These are phyloP conservation scores for Aspergillus awamori DNA, from an alignment of 2,329 filamentous ascomycete species.

Conservation along the genomic window DNA sequence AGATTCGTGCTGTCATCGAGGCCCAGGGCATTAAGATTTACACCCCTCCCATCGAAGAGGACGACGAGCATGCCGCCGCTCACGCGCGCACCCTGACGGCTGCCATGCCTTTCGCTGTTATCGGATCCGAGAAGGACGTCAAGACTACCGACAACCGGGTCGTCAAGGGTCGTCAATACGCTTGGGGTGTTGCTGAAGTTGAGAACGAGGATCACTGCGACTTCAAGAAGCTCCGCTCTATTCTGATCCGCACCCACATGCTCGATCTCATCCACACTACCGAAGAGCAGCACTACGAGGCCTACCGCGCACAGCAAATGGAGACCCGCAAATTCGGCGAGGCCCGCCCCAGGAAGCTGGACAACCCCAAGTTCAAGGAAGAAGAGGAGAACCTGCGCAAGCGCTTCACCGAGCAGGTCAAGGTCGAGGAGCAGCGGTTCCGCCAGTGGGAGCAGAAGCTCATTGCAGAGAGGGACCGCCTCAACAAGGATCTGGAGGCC, in stretches of 20 bases:
- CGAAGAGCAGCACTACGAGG: constrained; percentile 98
- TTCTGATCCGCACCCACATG: constrained; percentile 99
- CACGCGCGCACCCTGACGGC: constrained; percentile 93
- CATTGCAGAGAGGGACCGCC: constrained; percentile 94
- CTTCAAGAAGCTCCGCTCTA: constrained; percentile 99
- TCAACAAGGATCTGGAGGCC: constrained; percentile 99
- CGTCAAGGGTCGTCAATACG: constrained; percentile 98
- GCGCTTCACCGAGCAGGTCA: constrained; percentile 99
- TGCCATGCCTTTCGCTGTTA: constrained; percentile 98
- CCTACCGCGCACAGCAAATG: constrained; percentile 99
- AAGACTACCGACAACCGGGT: constrained; percentile 95
- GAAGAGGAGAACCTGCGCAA: constrained; percentile 98
- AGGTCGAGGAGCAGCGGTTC: constrained; percentile 99
- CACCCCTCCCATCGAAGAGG: constrained; percentile 95
- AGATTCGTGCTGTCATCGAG: constrained; percentile 95
- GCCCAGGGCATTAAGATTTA: constrained; percentile 99
- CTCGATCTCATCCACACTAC: constrained; percentile 99
- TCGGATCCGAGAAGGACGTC: constrained; percentile 98
- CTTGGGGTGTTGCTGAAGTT: constrained; percentile 98
- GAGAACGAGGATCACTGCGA: constrained; percentile 99
- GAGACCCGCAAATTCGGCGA: constrained; percentile 99
- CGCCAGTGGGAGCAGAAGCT: constrained; percentile 99
- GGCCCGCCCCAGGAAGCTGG: constrained; percentile 92
- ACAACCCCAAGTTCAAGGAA: constrained; percentile 99
- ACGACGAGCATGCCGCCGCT: constrained; percentile 93